Conservation (phyloP, 768 basidiomycete species). For the Leccinum olivaceopallidum region DNA sequence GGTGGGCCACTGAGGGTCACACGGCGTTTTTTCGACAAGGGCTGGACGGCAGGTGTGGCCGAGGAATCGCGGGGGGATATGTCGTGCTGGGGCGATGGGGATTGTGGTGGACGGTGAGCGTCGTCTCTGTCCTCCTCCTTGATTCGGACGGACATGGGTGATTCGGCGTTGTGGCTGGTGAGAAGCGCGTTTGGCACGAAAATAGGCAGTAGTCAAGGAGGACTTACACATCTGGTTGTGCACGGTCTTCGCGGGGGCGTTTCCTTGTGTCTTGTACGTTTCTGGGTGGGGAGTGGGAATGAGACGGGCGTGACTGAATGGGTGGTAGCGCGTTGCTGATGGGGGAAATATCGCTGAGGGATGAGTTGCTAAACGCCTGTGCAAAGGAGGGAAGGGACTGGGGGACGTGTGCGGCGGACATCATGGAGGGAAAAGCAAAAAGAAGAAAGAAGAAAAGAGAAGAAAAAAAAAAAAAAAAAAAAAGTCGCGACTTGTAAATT, state of each 20-base stretch:
- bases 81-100: constrained; percentile 27
- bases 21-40: constrained; percentile 61
- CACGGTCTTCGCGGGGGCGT: constrained; percentile 44
- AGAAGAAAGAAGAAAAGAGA: not conserved
- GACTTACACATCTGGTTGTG: constrained; percentile 46
- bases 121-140: constrained; percentile 66
- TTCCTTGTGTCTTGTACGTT: constrained; percentile 33
- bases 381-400: constrained; percentile 80
- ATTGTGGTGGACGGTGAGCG: constrained; percentile 37
- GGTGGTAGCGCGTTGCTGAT: constrained; percentile 65
- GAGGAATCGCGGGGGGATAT: constrained; percentile 22
- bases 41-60: constrained; percentile 42
- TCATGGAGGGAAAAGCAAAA: constrained; percentile 34
- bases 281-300: constrained; percentile 24
- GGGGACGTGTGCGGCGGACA: constrained; percentile 38
- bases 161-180: constrained; percentile 28
- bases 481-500: constrained; percentile 1
- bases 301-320: constrained; percentile 49
- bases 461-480: constrained; percentile 16
- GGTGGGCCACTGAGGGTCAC: constrained; percentile 64
- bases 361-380: constrained; percentile 66
- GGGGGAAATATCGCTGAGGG: constrained; percentile 49
- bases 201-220: not conserved
- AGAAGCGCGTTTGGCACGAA: constrained; percentile 18
- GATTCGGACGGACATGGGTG: constrained; percentile 49